Conservation (phyloP, 139 green algal genomes). For the Picocystis salinarum region DNA sequence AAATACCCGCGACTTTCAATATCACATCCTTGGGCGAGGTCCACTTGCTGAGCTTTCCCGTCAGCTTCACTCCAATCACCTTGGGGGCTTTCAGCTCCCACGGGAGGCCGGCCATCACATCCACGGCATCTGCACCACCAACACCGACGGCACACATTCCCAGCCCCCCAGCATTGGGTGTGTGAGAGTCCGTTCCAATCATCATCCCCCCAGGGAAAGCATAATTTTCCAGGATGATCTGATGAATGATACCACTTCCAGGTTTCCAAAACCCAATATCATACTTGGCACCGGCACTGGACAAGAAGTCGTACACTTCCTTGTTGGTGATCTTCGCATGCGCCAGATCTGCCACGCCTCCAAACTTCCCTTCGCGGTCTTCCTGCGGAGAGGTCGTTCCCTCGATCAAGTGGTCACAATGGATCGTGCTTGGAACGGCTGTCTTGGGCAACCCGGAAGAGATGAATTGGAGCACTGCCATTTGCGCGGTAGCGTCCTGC, state of each 20-base stretch:
- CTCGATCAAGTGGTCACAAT: slow-evolving; percentile 93
- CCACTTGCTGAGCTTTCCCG: slow-evolving; percentile 69
- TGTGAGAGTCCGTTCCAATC: slow-evolving; percentile 90
- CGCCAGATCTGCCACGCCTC: slow-evolving; percentile 55
- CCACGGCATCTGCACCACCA: slow-evolving; percentile 77
- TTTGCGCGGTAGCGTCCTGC: slow-evolving; percentile 90
- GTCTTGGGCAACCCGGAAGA: slow-evolving; percentile 72
- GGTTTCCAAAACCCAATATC: slow-evolving; percentile 87
- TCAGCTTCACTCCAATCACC: slow-evolving; percentile 84
- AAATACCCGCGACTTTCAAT: slow-evolving; percentile 81
- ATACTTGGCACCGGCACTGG: slow-evolving; percentile 73
- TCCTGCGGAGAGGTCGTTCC: slow-evolving; percentile 68
- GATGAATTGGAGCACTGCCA: slow-evolving; percentile 94
- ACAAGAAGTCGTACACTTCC: slow-evolving; percentile 89
- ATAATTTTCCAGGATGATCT: slow-evolving; percentile 95
- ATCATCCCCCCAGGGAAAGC: slow-evolving; percentile 80
- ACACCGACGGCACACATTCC: slow-evolving; percentile 77
- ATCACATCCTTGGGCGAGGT: slow-evolving; percentile 87
- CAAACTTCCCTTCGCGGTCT: slow-evolving; percentile 48
- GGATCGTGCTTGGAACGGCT: slow-evolving; percentile 78
- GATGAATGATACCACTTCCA: slow-evolving; percentile 85
- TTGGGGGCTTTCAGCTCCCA: slow-evolving; percentile 88
- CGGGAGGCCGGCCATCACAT: slow-evolving; percentile 92
- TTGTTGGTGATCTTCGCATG: slow-evolving; percentile 57
- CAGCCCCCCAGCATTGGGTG: slow-evolving; percentile 77